phyloP scores from a whole-genome alignment of 345 rosid species.

The Microcos paniculata region DNA sequence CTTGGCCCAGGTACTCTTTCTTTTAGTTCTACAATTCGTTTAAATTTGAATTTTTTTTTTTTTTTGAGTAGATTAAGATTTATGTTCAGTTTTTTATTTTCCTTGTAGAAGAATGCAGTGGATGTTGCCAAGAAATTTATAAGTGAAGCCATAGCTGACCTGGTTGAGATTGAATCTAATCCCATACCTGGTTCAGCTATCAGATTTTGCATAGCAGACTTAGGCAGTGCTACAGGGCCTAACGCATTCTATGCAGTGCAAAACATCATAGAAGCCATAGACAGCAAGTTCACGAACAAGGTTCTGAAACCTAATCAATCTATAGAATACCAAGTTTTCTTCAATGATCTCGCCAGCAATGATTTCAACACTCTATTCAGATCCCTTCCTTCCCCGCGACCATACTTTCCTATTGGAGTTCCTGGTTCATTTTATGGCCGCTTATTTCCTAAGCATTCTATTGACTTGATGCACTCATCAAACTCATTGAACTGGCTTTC shows the following conservation, averaged over 20 bases:
- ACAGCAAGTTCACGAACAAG: slow-evolving; percentile 17
- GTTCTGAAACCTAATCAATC: too few species aligned
- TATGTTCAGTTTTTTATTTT: not conserved
- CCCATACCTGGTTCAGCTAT: not conserved
- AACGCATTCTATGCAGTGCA: slow-evolving; percentile 46
- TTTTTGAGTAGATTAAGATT: too few species aligned
- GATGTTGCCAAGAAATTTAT: not conserved
- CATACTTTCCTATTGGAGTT: slow-evolving; percentile 21
- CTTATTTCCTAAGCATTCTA: slow-evolving; percentile 35
- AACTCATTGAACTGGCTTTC: slow-evolving; percentile 42
- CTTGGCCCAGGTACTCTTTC: not conserved
- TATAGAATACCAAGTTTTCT: slow-evolving; percentile 26
- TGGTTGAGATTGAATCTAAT: not conserved
- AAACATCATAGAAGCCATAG: slow-evolving; percentile 37
- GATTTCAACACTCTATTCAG: slow-evolving; percentile 37
- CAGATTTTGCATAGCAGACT: slow-evolving; percentile 40
- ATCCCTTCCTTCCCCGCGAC: slow-evolving; percentile 17
- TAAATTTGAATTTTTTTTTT: too few species aligned
- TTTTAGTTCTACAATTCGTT: not conserved
- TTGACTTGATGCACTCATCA: slow-evolving; percentile 34
- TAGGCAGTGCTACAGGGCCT: slow-evolving; percentile 57
- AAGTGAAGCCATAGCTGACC: not conserved
- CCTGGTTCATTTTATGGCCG: slow-evolving; percentile 40
- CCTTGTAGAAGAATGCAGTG: not conserved
- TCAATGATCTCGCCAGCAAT: slow-evolving; percentile 27